Conservation (phyloP, 192 early-diverging fungal genomes). For the Coemansia sp. region DNA sequence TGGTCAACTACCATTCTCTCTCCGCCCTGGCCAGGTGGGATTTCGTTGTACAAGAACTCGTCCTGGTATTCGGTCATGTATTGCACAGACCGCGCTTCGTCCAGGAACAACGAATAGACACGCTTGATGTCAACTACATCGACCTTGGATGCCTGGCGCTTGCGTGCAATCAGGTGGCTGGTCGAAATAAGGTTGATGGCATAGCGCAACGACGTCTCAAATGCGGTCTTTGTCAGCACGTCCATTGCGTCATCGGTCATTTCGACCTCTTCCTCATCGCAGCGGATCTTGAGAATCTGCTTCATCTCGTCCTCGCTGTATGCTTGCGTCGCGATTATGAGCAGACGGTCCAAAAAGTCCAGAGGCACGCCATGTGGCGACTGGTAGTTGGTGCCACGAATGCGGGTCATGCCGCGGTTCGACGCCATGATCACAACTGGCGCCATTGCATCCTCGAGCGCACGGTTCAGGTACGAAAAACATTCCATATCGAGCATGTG, state of each 20-base stretch:
- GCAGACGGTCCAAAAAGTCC: slow-evolving; percentile 91
- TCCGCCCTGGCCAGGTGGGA: slow-evolving; percentile 15
- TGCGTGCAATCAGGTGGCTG: slow-evolving; percentile 83
- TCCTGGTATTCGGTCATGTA: slow-evolving; percentile 93
- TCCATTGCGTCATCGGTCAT: slow-evolving; percentile 85
- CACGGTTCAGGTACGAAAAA: slow-evolving; percentile 97
- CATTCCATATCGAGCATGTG: slow-evolving; percentile 99
- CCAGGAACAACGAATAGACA: slow-evolving; percentile 93
- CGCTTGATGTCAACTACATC: slow-evolving; percentile 94
- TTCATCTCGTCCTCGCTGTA: slow-evolving; percentile 84
- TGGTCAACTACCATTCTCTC: slow-evolving; percentile 43
- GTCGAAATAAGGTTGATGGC: slow-evolving; percentile 98
- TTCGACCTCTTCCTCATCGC: slow-evolving; percentile 92
- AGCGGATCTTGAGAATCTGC: slow-evolving; percentile 87
- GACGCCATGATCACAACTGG: slow-evolving; percentile 99
- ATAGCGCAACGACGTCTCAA: slow-evolving; percentile 91
- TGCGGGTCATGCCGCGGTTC: slow-evolving; percentile 93
- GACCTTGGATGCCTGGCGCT: slow-evolving; percentile 82
- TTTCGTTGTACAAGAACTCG: slow-evolving; percentile 86
- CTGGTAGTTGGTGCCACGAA: slow-evolving; percentile 94
- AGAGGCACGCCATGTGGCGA: slow-evolving; percentile 97
- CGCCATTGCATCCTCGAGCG: slow-evolving; percentile 93
- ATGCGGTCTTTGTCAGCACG: slow-evolving; percentile 85
- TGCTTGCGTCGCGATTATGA: slow-evolving; percentile 91
- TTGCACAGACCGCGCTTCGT: slow-evolving; percentile 95